These are phyloP conservation scores for Hapsidospora chrysogenum DNA, from an alignment of 495 filamentous ascomycete genomes.

Conservation along the genomic window DNA sequence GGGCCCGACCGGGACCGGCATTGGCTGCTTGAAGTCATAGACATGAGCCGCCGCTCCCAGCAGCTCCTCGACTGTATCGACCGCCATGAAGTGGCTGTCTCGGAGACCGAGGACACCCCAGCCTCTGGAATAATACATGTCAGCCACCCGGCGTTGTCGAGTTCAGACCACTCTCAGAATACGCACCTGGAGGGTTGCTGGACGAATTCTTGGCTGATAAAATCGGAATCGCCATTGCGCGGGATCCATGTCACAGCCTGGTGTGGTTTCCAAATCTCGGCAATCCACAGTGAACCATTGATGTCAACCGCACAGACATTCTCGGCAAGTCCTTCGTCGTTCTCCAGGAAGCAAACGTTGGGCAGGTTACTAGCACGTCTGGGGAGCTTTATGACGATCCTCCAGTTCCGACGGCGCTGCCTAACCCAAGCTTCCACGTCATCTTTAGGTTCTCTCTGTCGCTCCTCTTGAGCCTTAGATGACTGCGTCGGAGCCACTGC, in stretches of 20 bases:
- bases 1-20: too few species aligned
- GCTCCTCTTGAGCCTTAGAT: too few species aligned
- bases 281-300: conserved; percentile 41
- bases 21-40: too few species aligned
- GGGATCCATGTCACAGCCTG: not conserved
- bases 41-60: conserved; percentile 13
- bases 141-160: not conserved
- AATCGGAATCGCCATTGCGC: not conserved
- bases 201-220: not conserved
- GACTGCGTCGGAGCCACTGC: conserved; percentile 28
- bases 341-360: conserved; percentile 53
- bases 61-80: conserved; percentile 11
- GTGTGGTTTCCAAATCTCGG: conserved; percentile 42
- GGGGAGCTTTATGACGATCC: conserved; percentile 18
- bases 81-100: conserved; percentile 20
- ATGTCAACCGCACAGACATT: conserved; percentile 69
- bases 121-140: conserved; percentile 10
- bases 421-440: conserved; percentile 13
- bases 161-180: too few species aligned
- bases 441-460: too few species aligned
- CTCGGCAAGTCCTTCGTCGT: conserved; percentile 39
- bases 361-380: conserved; percentile 49
- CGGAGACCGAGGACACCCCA: conserved; percentile 33
- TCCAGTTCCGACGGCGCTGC: conserved; percentile 21
- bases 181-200: not conserved